Conservation (phyloP, 208 protist species). For the Trypanosoma melophagium region DNA sequence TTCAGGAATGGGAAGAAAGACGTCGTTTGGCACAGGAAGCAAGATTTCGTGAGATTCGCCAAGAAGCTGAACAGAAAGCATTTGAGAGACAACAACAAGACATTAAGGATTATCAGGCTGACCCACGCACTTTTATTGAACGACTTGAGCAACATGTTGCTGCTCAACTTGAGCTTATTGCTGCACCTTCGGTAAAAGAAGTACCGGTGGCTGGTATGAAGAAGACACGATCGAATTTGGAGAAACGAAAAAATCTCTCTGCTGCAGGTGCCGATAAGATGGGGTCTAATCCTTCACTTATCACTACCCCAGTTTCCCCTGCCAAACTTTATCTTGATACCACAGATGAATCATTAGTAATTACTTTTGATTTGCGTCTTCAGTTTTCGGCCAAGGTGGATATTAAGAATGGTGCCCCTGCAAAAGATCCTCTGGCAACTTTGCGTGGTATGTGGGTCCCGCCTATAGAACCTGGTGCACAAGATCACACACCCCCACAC, state of each 20-base stretch:
- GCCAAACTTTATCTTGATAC: conserved; percentile 34
- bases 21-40: conserved; percentile 55
- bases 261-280: not conserved
- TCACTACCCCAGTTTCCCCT: not conserved
- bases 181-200: conserved; percentile 3
- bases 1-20: conserved; percentile 53
- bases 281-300: not conserved
- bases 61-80: conserved; percentile 32
- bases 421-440: conserved; percentile 26
- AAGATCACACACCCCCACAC: conserved; percentile 2
- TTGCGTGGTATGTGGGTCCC: conserved; percentile 19
- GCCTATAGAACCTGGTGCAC: conserved; percentile 9
- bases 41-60: conserved; percentile 34
- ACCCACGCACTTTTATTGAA: conserved; percentile 46
- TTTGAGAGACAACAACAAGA: conserved; percentile 28
- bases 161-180: conserved; percentile 11
- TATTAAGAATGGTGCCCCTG: conserved; percentile 32
- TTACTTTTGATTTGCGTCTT: conserved; percentile 46
- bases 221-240: conserved; percentile 11
- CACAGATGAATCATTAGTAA: conserved; percentile 32
- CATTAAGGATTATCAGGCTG: conserved; percentile 31
- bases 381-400: conserved; percentile 55
- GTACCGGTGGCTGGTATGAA: not conserved
- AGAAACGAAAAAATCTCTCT: conserved; percentile 28
- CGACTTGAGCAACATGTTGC: conserved; percentile 29